A percentile compares a stretch with the other conserved stretches of the same genome.
Evolutionary conservation across 805 yeast genomes (phyloP).

Genomic region (Jamesozyma hellenica): DNA sequence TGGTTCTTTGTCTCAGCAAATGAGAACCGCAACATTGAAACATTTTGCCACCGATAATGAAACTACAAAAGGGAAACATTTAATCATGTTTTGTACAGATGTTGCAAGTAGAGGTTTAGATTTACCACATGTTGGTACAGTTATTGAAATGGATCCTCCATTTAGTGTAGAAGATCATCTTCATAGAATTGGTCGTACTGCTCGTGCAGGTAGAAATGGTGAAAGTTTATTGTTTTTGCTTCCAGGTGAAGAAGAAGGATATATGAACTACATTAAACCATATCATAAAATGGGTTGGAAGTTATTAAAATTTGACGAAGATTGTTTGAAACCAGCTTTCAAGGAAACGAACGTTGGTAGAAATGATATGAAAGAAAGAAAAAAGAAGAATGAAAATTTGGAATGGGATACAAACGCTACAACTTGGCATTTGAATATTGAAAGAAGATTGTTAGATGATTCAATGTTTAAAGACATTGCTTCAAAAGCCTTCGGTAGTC

Average conservation of each 20-base stretch:
- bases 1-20: constrained; percentile 81
- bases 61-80: constrained; percentile 39
- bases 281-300: constrained; percentile 50
- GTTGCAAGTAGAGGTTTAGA: constrained; percentile 97
- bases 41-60: constrained; percentile 41
- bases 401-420: constrained; percentile 94
- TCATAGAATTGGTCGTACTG: constrained; percentile 95
- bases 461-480: constrained; percentile 52
- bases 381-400: constrained; percentile 21
- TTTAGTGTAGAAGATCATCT: constrained; percentile 88
- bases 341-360: constrained; percentile 22
- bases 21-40: constrained; percentile 66
- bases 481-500: constrained; percentile 73
- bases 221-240: constrained; percentile 65
- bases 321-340: constrained; percentile 31
- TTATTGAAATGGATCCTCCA: constrained; percentile 92
- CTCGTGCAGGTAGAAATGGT: constrained; percentile 91
- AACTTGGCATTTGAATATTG: constrained; percentile 87
- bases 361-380: constrained; percentile 30
- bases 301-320: constrained; percentile 39
- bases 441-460: constrained; percentile 77
- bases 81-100: constrained; percentile 85
- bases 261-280: constrained; percentile 50
- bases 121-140: constrained; percentile 74
- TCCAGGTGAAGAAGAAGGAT: constrained; percentile 86